Evolutionary conservation across 768 basidiomycete species (phyloP).

Genomic region (Mycena chlorophos): DNA sequence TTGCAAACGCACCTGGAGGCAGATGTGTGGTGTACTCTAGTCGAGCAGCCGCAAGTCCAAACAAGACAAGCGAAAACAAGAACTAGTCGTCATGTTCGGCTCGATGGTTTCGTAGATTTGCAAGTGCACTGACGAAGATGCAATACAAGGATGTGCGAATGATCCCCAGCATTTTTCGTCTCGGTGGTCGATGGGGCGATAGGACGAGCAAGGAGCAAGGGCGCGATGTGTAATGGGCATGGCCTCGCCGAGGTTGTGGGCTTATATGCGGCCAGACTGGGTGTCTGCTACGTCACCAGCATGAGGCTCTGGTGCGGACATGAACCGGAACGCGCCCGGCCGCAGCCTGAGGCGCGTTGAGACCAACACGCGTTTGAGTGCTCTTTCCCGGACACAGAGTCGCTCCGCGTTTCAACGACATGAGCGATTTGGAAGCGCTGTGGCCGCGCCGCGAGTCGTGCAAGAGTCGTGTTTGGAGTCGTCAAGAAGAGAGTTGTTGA

Average conservation of each 20-base stretch:
- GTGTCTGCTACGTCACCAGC: conserved; percentile 18
- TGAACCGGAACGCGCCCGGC: not conserved
- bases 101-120: not conserved
- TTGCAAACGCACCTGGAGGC: conserved; percentile 21
- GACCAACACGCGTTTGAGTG: too few species aligned
- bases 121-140: conserved; percentile 10
- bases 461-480: too few species aligned
- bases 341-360: not conserved
- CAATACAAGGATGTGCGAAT: conserved; percentile 20
- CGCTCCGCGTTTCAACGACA: too few species aligned
- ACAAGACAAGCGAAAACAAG: conserved; percentile 35
- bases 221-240: not conserved
- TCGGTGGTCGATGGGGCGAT: not conserved
- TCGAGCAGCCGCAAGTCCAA: conserved; percentile 53
- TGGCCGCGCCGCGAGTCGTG: too few species aligned
- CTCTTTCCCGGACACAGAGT: too few species aligned
- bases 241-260: conserved; percentile 13
- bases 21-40: conserved; percentile 62
- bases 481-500: too few species aligned
- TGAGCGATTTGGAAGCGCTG: too few species aligned
- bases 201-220: not conserved
- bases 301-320: conserved; percentile 19
- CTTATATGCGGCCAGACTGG: conserved; percentile 10
- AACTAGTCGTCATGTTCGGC: conserved; percentile 34
- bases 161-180: conserved; percentile 14